Base-by-base conservation (phyloP, 768 basidiomycete species). In the Lentinula raphanica region DNA sequence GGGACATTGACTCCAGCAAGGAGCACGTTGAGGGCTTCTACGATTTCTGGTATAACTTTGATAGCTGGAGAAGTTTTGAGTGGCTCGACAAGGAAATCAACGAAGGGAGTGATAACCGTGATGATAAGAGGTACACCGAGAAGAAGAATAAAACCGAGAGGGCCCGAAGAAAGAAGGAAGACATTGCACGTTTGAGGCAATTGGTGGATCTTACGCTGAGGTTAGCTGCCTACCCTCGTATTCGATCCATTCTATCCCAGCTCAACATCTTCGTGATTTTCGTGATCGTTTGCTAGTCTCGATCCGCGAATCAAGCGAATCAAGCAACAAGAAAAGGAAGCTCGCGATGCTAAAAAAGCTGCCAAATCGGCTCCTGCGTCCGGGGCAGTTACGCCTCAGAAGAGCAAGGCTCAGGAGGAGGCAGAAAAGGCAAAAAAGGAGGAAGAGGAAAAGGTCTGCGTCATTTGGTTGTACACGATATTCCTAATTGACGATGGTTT, bases 31-130 rank as follows among this genome's bases (percentile, higher is more conserved):
- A 96, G 70, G 80, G 75, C 5, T 98, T 99, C 80, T 99, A 99
- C 78, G 90, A 98, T 72, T 97, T 96, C 73, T 99, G 94, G 94
- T 98, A 99, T 81, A 96, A 95, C 81, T 96, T 99, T 74, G 96
- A 98, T 72, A 92, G 89, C 64, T 99, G 96, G 96, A 80, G 96
- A 66, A 92, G 88, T 71, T 99, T 98, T 70, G 96, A 99, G 74
- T 98, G 94, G 80, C 77, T 90, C 63, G 96, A 99, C 77, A 98
- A 99, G 80, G 96, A 99, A 72, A 89, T 93, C 58, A 96, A 98
- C 71, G 96, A 99, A 74, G 96, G 96, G 11, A 92, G 90, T 61
- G 96, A 98, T 70, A 92, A 82, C 69, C 96, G 96, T 58, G 96
- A 98, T 72, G 96, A 99, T 72, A 98, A 98, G 75, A 89, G 96